Evolutionary conservation across 257 asterid genomes (phyloP), one percentile per base, ranked within the genome.

Genomic region (Anisodus tanguticus): DNA sequence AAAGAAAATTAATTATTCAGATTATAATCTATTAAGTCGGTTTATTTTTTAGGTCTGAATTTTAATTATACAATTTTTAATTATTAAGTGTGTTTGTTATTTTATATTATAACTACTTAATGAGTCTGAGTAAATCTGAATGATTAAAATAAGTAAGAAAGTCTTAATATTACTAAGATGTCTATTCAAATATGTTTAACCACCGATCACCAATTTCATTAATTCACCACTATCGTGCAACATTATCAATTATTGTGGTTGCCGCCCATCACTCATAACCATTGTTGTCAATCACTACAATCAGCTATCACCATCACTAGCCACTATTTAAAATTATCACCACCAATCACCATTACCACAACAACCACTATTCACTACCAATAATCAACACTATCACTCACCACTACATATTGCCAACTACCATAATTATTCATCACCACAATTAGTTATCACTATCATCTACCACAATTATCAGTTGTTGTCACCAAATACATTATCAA

Each of bases 1-100:
- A 1, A 12, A 0, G 1, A 1, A 0, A 2, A 15, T 6, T 66
- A 13, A 3, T 31, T 66, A 31, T 66, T 2, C 16, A 35, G 41
- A 64, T 55, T 11, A 4, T 11, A 55, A 49, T 31, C 11, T 49
- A 49, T 8, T 49, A 49, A 49, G 54, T 49, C 11, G 3, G 7
- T 49, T 49, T 49, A 6, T 0, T 49, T 49, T 49, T 5, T 45
- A 45, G 35, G 7, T 45, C 51, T 49, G 54, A 49, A 49, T 8
- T 49, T 8, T 49, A 49, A 45, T 45, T 1, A 45, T 45, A 9
- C 7, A 5, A 49, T 7, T 49, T 6, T 49, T 49, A 49, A 49
- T 6, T 6, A 49, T 49, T 49, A 7, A 49, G 54, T 49, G 11
- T 1, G 3, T 8, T 49, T 8, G 3, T 1, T 49, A 31, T 49